A percentile compares a stretch with the other conserved stretches of the same genome.
Evolutionary conservation across 2,329 filamentous ascomycete species (phyloP).

Genomic region (Neodidymelliopsis sp.): DNA sequence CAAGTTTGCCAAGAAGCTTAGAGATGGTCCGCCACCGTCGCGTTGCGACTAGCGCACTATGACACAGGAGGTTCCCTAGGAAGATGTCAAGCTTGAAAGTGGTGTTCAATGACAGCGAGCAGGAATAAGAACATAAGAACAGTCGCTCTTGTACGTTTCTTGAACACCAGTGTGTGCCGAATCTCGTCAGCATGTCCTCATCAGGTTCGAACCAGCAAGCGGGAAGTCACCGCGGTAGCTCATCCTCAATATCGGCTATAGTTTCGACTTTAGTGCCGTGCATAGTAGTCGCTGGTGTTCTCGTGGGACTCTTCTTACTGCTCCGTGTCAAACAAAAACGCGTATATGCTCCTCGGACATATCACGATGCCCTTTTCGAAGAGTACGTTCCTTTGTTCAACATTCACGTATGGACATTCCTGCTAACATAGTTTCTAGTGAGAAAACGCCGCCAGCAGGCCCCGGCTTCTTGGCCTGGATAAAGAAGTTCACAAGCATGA

Average conservation of each 20-base stretch:
- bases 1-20: too few species aligned
- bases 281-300: too few species aligned
- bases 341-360: conserved; percentile 7
- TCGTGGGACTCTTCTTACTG: conserved; percentile 5
- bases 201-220: too few species aligned
- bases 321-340: conserved; percentile 9
- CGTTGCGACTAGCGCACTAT: too few species aligned
- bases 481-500: not conserved
- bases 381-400: not conserved
- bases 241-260: not conserved
- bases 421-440: conserved; percentile 2
- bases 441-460: conserved; percentile 2
- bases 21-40: too few species aligned
- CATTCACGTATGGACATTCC: not conserved
- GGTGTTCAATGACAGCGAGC: too few species aligned
- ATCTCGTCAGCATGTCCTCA: too few species aligned
- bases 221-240: not conserved
- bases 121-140: too few species aligned
- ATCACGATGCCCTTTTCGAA: conserved; percentile 3
- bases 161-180: too few species aligned
- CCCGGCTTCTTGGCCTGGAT: conserved; percentile 6
- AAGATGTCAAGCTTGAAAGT: too few species aligned
- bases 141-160: too few species aligned
- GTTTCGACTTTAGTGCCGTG: conserved; percentile 1
- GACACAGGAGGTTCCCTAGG: too few species aligned